A percentile compares a stretch with the other conserved stretches of the same genome.
phyloP scores from a whole-genome alignment of 2,329 filamentous ascomycete species.

The Microdochium nivale region DNA sequence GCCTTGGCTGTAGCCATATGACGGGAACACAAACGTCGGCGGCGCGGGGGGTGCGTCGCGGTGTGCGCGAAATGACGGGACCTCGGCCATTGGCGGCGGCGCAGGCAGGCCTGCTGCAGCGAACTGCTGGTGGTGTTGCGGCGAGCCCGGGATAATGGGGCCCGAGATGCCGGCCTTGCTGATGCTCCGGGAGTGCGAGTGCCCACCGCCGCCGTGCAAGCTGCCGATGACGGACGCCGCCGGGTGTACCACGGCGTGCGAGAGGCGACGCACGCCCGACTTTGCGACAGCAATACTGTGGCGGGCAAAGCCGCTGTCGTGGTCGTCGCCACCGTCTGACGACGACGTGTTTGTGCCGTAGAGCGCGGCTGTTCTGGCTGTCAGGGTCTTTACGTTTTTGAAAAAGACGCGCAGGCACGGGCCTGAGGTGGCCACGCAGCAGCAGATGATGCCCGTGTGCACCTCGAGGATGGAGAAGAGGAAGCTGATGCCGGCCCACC shows the following conservation, averaged over 20 bases:
- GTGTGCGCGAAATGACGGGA: background rate
- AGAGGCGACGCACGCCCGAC: background rate
- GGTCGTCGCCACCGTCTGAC: background rate
- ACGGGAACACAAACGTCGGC: background rate
- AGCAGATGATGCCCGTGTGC: slow-evolving; percentile 19
- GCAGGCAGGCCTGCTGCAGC: background rate
- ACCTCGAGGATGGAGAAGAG: slow-evolving; percentile 20
- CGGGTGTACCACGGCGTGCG: background rate
- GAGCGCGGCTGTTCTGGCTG: background rate
- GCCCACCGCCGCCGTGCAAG: background rate
- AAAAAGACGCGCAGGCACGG: slow-evolving; percentile 3
- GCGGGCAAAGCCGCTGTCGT: background rate
- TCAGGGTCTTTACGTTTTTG: background rate
- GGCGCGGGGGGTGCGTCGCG: background rate
- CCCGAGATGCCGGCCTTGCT: background rate
- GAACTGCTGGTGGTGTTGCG: too few relatives aligned
- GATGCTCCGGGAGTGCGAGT: background rate
- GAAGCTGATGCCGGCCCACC: slow-evolving; percentile 21
- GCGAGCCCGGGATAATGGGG: background rate
- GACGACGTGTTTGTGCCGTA: background rate
- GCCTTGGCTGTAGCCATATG: background rate
- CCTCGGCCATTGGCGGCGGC: background rate
- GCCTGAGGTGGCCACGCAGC: slow-evolving; percentile 17
- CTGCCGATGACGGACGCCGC: background rate
- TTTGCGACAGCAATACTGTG: background rate